phyloP scores from a whole-genome alignment of 2,329 filamentous ascomycete genomes.

The Trichoderma brevicompactum region DNA sequence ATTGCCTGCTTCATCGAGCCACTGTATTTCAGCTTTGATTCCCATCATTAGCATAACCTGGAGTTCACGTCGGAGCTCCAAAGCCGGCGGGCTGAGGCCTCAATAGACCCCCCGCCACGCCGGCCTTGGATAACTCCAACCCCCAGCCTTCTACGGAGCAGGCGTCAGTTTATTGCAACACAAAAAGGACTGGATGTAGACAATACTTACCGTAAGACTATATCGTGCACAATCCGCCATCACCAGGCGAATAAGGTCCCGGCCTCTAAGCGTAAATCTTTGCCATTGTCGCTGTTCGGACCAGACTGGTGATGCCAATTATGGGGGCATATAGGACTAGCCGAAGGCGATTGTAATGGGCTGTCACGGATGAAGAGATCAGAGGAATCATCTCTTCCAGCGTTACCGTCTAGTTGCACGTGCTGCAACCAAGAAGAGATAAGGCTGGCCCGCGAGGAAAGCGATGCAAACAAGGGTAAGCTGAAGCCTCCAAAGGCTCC shows the following conservation, averaged over 20 bases:
- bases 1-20: constrained; percentile 61
- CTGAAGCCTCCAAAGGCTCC: too few species aligned
- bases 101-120: too few species aligned
- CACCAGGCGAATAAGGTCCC: too few species aligned
- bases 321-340: neutral
- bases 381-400: constrained; percentile 7
- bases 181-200: too few species aligned
- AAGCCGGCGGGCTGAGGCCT: too few species aligned
- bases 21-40: constrained; percentile 77
- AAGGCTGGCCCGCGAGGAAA: neutral
- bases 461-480: too few species aligned
- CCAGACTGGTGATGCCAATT: neutral
- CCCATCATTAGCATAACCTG: constrained; percentile 76
- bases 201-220: too few species aligned
- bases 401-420: constrained; percentile 14
- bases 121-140: constrained; percentile 20
- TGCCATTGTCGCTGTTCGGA: neutral
- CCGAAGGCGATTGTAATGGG: neutral
- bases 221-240: too few species aligned
- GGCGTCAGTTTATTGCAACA: too few species aligned
- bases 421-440: constrained; percentile 27
- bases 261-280: too few species aligned
- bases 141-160: too few species aligned
- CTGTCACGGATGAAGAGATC: constrained; percentile 21
- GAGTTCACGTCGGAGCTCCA: constrained; percentile 58